Base-by-base conservation (phyloP, 345 rosid species). In the Schrenkiella parvula region DNA sequence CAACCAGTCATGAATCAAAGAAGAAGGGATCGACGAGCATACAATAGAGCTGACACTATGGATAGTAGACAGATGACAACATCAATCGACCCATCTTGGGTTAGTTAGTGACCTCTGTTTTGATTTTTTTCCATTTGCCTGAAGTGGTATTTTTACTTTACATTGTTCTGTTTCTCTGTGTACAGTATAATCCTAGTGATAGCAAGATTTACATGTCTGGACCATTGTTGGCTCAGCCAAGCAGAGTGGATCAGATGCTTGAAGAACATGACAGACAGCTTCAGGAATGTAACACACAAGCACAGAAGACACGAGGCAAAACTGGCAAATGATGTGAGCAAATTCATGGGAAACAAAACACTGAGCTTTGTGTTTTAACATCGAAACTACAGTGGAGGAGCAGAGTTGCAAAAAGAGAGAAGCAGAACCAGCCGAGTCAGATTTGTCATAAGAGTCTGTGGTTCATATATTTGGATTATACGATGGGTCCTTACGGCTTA, bases 161-260 rank as follows among this genome's bases (percentile, higher is more conserved):
- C 52, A 15, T 13, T 32, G 2, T 8, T 51, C 1, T 51, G 62
- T 25, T 39, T 51, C 25, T 38, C 0, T 59, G 38, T 58, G 47
- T 66, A 23, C 84, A 88, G 97, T 79, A 78, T 13, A 71, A 72
- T 69, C 48, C 80, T 0, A 79, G 79, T 73, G 89, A 85, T 62
- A 82, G 85, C 84, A 88, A 83, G 88, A 91, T 93, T n/a, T 93
- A 84, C 44, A 75, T 86, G 44, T 91, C 98, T 0, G 95, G 92
- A 66, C 95, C 91, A 3, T 77, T 88, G 38, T 81, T 91, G 21
- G 82, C 57, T 66, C 80, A 88, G n/a, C 83, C 97, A 12, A 80
- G 84, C 76, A 86, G 84, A 59, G 83, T 88, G 23, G 97, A 91
- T 43, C 90, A 88, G 67, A 85, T 88, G 95, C 88, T 87, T 9